Base-by-base conservation (phyloP, 257 asterid genomes). In the Penstemon barbatus region DNA sequence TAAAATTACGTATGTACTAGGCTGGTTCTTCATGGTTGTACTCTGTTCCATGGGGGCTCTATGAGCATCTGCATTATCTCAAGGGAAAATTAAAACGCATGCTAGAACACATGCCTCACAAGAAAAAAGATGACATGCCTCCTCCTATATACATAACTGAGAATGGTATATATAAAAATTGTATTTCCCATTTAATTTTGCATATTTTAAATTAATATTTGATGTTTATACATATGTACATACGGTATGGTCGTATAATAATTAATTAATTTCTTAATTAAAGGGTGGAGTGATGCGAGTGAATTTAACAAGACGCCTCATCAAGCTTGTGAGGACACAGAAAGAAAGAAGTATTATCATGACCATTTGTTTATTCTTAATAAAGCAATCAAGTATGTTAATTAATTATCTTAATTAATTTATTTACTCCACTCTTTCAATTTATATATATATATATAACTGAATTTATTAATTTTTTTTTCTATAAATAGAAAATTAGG, bases 341-440 rank as follows among this genome's bases (percentile, higher is more conserved):
- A 37, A 13, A 63, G 80, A 65, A 51, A 63, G 44, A 69, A 75
- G 6, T 79, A 68, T 65, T 76, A 76, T 69, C 70, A 71, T 41
- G 70, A 74, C 56, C 93, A 84, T 82, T 79, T 82, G 33, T 54
- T 54, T 3, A 67, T 65, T 11, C 45, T 82, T 44, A 70, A 74
- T 68, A 43, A 66, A 61, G 80, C 86, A 69, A 82, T 86, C 8
- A 66, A 74, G 89, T 84, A 72, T 72, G 86, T 63, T 15, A 15
- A 15, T 15, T 15, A 15, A 15, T 15, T 15, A 15, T 15, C 18
- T 0, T 15, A 15, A 15, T 15, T 15, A 15, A 15, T 15, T 15
- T 15, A 15, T 15, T 15, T 0, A 15, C 18, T 15, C 18, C 18
- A 15, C 18, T 15, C 18, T 15, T 15, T 15, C 18, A 15, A 15